phyloP scores from a whole-genome alignment of 495 filamentous ascomycete species.

The Xylona heveae region DNA sequence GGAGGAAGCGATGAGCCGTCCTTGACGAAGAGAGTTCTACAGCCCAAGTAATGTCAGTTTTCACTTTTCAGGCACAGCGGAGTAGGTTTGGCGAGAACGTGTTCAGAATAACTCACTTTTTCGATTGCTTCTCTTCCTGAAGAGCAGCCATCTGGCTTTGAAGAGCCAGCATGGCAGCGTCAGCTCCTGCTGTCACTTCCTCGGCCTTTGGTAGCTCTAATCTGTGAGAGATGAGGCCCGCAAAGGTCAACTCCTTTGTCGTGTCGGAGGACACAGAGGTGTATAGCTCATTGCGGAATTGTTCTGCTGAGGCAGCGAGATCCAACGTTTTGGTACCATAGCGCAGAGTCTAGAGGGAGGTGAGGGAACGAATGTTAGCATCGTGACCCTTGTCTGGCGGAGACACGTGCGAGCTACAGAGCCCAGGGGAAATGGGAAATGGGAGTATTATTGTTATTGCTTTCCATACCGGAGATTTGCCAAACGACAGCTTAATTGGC shows the following conservation, averaged over 20 bases:
- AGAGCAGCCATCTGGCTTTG: conserved; percentile 23
- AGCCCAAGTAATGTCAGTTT: conserved; percentile 1
- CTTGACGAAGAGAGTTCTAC: conserved; percentile 1
- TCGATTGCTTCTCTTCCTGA: conserved; percentile 29
- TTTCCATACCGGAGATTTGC: conserved; percentile 25
- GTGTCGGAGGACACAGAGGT: conserved; percentile 13
- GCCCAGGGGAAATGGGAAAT: no score
- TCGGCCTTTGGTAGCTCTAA: conserved; percentile 33
- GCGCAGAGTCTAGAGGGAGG: conserved; percentile 22
- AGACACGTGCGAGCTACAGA: not conserved
- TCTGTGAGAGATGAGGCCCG: conserved; percentile 32
- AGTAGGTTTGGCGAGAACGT: conserved; percentile 19
- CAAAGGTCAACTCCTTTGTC: conserved; percentile 26
- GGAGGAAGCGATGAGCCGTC: conserved; percentile 3
- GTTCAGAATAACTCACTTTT: conserved; percentile 18
- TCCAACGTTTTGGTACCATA: conserved; percentile 29
- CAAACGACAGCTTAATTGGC: conserved; percentile 34
- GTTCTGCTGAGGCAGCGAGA: conserved; percentile 25
- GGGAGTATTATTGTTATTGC: no score
- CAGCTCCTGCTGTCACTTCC: conserved; percentile 22
- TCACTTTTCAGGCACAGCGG: conserved; percentile 14
- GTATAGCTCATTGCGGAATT: conserved; percentile 31
- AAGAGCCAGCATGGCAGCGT: conserved; percentile 17
- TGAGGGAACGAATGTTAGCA: conserved; percentile 12
- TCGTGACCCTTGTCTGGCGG: conserved; percentile 3